Percentiles rank a stretch among this genome's conserved stretches.
Conservation (phyloP, 768 basidiomycete species). For the Phylloporus sp. region DNA sequence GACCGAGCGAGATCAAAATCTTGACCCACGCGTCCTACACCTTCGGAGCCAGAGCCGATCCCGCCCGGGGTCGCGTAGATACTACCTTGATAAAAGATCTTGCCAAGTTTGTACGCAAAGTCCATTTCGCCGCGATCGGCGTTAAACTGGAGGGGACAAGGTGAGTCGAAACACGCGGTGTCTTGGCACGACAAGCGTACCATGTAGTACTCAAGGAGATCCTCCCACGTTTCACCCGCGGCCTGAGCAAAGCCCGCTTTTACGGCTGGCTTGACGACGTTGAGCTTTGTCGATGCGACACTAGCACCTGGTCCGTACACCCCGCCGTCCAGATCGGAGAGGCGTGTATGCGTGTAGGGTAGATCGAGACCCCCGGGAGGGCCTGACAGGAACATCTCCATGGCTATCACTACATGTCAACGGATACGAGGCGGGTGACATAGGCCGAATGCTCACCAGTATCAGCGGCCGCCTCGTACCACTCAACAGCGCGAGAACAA, state of each 20-base stretch:
- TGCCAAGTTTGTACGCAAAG: constrained; percentile 89
- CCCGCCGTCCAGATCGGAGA: constrained; percentile 90
- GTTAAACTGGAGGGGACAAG: constrained; percentile 63
- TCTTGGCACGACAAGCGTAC: constrained; percentile 36
- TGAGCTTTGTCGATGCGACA: constrained; percentile 81
- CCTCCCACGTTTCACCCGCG: constrained; percentile 92
- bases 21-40: constrained; percentile 82
- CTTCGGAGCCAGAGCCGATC: constrained; percentile 81
- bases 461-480: constrained; percentile 89
- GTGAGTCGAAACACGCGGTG: background rate
- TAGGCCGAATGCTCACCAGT: constrained; percentile 51
- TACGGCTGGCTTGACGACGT: constrained; percentile 67
- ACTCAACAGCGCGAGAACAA: constrained; percentile 76
- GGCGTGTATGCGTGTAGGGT: constrained; percentile 70
- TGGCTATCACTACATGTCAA: constrained; percentile 44
- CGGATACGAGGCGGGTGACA: background rate
- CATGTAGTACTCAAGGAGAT: constrained; percentile 87
- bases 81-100: constrained; percentile 94
- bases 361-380: constrained; percentile 89
- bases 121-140: constrained; percentile 87
- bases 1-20: constrained; percentile 70
- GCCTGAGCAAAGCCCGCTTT: constrained; percentile 78
- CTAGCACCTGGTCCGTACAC: constrained; percentile 95
- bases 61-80: constrained; percentile 80
- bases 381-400: constrained; percentile 74